Base-by-base conservation (phyloP, 441 rosid species). In the Mallotus japonicus region DNA sequence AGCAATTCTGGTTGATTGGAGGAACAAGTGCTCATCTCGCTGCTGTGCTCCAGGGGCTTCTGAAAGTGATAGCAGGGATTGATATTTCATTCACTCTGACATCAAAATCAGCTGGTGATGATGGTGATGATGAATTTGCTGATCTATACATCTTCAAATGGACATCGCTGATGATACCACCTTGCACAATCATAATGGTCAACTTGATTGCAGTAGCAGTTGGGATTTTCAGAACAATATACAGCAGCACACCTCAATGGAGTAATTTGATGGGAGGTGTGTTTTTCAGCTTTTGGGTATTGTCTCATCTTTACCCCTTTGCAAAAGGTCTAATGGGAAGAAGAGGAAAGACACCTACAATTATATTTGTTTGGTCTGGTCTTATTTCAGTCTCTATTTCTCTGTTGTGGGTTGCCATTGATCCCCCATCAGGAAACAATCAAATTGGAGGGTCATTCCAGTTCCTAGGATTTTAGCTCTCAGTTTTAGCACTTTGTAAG, bases 201-300 rank as follows among this genome's bases (percentile, higher is more conserved):
- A 90, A 90, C 74, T 6, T 67, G 68, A 85, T 82, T 62, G 91
- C 87, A 3, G 85, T 90, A 5, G 85, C 88, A 2, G 87, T 88
- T 12, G 95, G 85, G 6, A 65, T 79, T 46, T 73, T 85, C 16
- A 82, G 92, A 78, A 88, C 95, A 6, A 46, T 90, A 67, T 90
- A 88, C 78, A 88, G 88, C 71, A 65, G 83, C 1, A 82, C 74
- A 65, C 92, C 95, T 8, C 83, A 88, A 58, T 90, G 92, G 92
- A 90, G 90, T 83, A 86, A 75, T 77, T 83, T 90, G 40, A 15
- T 88, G 4, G 95, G 95, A 60, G 95, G 95, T 10, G 90, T 85
- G 65, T 90, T 88, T 80, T 90, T 90, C 83, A 87, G 92, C 83
- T 83, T 90, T 73, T 90, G 95, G 92, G 92, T 88, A n/a, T 50